These are phyloP conservation scores for Phaeophleospora eucalypticola DNA, from an alignment of 2,329 filamentous ascomycete species.

Conservation along the genomic window DNA sequence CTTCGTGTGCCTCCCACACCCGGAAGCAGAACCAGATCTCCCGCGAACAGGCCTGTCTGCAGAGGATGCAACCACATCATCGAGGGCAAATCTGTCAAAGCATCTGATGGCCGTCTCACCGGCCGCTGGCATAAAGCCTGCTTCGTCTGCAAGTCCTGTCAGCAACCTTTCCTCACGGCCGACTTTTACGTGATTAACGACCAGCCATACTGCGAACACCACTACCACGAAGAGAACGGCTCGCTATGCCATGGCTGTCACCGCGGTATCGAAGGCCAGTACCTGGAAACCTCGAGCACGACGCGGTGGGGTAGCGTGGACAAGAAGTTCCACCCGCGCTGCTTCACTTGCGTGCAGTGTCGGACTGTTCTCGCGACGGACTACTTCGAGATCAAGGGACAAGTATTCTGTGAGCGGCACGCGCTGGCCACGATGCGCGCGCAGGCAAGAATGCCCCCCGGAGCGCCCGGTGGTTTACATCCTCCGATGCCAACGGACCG, in stretches of 20 bases:
- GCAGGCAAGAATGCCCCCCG: conserved; percentile 19
- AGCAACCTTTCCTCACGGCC: conserved; percentile 73
- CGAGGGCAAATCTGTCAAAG: conserved; percentile 86
- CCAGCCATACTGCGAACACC: conserved; percentile 81
- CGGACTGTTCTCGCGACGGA: conserved; percentile 69
- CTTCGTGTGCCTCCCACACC: conserved; percentile 19
- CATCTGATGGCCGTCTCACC: conserved; percentile 83
- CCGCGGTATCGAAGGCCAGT: conserved; percentile 86
- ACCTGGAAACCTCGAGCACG: conserved; percentile 64
- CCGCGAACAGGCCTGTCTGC: conserved; percentile 63
- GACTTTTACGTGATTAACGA: conserved; percentile 92
- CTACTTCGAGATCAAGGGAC: conserved; percentile 83
- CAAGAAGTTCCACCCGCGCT: conserved; percentile 80
- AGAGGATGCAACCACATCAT: conserved; percentile 77
- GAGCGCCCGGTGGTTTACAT: conserved; percentile 7
- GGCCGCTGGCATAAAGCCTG: conserved; percentile 94
- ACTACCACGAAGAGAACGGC: conserved; percentile 89
- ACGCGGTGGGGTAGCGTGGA: conserved; percentile 47
- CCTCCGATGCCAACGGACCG: conserved; percentile 14
- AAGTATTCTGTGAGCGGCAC: conserved; percentile 81
- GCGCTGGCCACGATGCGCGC: conserved; percentile 52
- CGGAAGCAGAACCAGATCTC: conserved; percentile 8
- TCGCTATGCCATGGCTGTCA: conserved; percentile 79
- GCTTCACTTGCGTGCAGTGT: conserved; percentile 81
- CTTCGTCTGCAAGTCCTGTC: conserved; percentile 85